phyloP scores from a whole-genome alignment of 371 early-diverging fungal genomes.

The Globomyces sp. region DNA sequence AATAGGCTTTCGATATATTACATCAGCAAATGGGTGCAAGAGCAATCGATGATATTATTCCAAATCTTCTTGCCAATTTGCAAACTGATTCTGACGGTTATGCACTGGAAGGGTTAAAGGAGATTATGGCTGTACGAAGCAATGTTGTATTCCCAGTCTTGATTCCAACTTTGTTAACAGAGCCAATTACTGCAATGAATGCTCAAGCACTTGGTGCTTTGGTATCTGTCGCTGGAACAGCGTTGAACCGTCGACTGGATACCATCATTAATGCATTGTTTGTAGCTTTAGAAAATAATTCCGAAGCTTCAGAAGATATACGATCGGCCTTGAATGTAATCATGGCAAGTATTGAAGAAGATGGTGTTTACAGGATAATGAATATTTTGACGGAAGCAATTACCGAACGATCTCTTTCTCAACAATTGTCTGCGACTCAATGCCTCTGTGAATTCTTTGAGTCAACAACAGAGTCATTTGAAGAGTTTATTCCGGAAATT shows the following conservation, averaged over 20 bases:
- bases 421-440: conserved; percentile 30
- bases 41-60: conserved; percentile 90
- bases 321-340: conserved; percentile 65
- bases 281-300: conserved; percentile 69
- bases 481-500: conserved; percentile 78
- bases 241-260: conserved; percentile 76
- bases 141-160: conserved; percentile 95
- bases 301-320: conserved; percentile 67
- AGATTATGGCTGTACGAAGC: conserved; percentile 93
- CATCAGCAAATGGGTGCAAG: conserved; percentile 85
- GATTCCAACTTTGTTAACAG: conserved; percentile 86
- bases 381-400: conserved; percentile 66
- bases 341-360: conserved; percentile 70
- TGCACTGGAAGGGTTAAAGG: conserved; percentile 92
- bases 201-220: conserved; percentile 87
- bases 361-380: conserved; percentile 73
- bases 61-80: conserved; percentile 80
- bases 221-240: conserved; percentile 87
- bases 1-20: conserved; percentile 83
- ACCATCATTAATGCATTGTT: conserved; percentile 80
- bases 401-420: conserved; percentile 34
- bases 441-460: conserved; percentile 64
- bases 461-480: conserved; percentile 47
- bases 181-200: conserved; percentile 87
- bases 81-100: conserved; percentile 46